These are phyloP conservation scores for Aspergillus coremiiformis DNA, from an alignment of 495 filamentous ascomycete genomes.

Conservation along the genomic window DNA sequence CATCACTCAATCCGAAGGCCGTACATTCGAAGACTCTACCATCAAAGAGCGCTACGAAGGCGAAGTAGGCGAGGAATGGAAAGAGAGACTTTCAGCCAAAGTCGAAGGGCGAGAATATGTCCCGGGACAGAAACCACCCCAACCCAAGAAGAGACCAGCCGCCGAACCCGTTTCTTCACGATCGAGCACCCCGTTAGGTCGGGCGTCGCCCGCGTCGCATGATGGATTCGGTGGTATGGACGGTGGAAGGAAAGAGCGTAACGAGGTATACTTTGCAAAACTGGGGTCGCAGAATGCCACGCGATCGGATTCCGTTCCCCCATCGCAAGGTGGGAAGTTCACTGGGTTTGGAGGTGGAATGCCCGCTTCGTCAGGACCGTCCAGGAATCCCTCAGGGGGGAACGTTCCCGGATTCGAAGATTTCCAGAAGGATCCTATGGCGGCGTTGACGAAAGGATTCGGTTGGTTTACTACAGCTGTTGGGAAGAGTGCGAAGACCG, in stretches of 20 bases:
- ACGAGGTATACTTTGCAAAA: constrained; percentile 86
- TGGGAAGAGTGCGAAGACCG: constrained; percentile 76
- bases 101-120: constrained; percentile 81
- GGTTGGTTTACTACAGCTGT: constrained; percentile 88
- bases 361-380: constrained; percentile 20
- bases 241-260: constrained; percentile 48
- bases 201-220: constrained; percentile 27
- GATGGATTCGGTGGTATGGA: constrained; percentile 20
- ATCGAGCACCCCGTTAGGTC: constrained; percentile 29
- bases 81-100: constrained; percentile 79
- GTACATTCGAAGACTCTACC: constrained; percentile 65
- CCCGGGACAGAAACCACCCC: constrained; percentile 46
- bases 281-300: constrained; percentile 72
- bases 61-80: constrained; percentile 88
- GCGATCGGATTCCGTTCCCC: constrained; percentile 66
- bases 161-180: constrained; percentile 20
- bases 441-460: constrained; percentile 81
- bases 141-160: constrained; percentile 27
- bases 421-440: constrained; percentile 84
- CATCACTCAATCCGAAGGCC: constrained; percentile 49
- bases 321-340: constrained; percentile 88
- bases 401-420: constrained; percentile 64
- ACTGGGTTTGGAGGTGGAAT: constrained; percentile 78
- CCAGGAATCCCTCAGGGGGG: constrained; percentile 21
- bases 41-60: constrained; percentile 80